phyloP scores from a whole-genome alignment of 371 early-diverging fungal genomes.

The Rhizopus microsporus region DNA sequence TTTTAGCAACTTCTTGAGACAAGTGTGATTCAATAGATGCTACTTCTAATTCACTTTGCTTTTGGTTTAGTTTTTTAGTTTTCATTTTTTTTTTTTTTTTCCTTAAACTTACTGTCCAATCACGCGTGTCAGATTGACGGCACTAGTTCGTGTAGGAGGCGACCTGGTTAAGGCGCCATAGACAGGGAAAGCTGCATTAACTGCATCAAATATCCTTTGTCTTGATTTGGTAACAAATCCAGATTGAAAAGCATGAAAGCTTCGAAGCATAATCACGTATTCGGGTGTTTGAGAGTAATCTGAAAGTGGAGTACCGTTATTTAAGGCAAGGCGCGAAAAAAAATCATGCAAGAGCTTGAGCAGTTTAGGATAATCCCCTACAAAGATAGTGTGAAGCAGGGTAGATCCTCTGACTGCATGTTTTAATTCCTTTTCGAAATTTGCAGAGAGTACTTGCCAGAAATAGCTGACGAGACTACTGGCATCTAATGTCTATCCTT shows the following conservation, averaged over 20 bases:
- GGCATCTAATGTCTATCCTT: conserved; percentile 35
- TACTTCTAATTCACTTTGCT: conserved; percentile 60
- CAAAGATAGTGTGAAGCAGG: conserved; percentile 70
- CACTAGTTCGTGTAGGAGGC: conserved; percentile 51
- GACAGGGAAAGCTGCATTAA: conserved; percentile 60
- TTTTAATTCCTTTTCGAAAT: conserved; percentile 51
- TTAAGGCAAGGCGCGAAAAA: conserved; percentile 69
- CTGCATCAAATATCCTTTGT: conserved; percentile 61
- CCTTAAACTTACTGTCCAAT: conserved; percentile 54
- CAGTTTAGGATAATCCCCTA: conserved; percentile 76
- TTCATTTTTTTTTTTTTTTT: conserved; percentile 51
- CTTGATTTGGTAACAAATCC: conserved; percentile 68
- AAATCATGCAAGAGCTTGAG: conserved; percentile 76
- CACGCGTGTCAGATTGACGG: conserved; percentile 52
- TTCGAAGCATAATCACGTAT: conserved; percentile 65
- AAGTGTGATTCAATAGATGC: conserved; percentile 63
- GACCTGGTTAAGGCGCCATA: conserved; percentile 31
- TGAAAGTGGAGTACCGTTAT: conserved; percentile 48
- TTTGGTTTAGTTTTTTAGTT: conserved; percentile 20
- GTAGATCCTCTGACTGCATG: conserved; percentile 55
- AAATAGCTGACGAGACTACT: conserved; percentile 49
- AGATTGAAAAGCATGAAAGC: conserved; percentile 68
- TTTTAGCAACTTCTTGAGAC: conserved; percentile 51
- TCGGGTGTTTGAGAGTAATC: conserved; percentile 71
- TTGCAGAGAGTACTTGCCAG: conserved; percentile 48